Evolutionary conservation across 352 stramenopile genomes (phyloP), one percentile per base, ranked within the genome.

Genomic region (Globisporangium heterothallicum): DNA sequence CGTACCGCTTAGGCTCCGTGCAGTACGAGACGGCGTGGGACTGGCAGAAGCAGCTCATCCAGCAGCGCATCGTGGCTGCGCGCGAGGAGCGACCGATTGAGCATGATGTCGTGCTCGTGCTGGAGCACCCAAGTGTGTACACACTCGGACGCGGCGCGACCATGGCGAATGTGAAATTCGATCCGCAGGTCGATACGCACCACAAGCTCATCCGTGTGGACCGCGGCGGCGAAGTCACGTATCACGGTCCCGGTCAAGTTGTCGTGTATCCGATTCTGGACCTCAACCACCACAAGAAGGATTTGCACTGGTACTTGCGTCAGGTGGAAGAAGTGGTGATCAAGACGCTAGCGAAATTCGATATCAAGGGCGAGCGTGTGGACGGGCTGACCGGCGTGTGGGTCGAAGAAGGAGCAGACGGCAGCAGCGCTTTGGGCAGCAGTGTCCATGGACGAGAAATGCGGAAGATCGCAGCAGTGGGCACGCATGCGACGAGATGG

Each of bases 141-240:
- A 99, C 95, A 25, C 89, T 96, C 36, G 89, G 70, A 52, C 98
- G 96, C 54, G 98, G 86, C 14, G 96, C 70, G 27, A 97, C 61
- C 6, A 72, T 85, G 48, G 60, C 62, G 27, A 63, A 86, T 59
- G 70, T 94, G 40, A 64, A 78, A 52, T 87, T 92, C 55, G 53
- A 84, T 44, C 47, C 78, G 8, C 38, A 73, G 22, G 66, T 68
- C 10, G 74, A 91, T 32, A 61, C 54, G 38, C 61, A 74, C 38
- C 45, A 88, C 45, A 87, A 94, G 64, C 78, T 99, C n/a, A 94
- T 98, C 61, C 76, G 95, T 25, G 93, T 98, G n/a, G 96, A 99
- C 66, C 91, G 97, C n/a, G 97, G 97, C 22, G 97, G 97, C 21
- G 95, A 99, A 74, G 96, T 99, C 18, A 99, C 97, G 10, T 99